Evolutionary conservation across 805 yeast species (phyloP), one percentile per base, ranked within the genome.

Genomic region (Pichia eremophila): DNA sequence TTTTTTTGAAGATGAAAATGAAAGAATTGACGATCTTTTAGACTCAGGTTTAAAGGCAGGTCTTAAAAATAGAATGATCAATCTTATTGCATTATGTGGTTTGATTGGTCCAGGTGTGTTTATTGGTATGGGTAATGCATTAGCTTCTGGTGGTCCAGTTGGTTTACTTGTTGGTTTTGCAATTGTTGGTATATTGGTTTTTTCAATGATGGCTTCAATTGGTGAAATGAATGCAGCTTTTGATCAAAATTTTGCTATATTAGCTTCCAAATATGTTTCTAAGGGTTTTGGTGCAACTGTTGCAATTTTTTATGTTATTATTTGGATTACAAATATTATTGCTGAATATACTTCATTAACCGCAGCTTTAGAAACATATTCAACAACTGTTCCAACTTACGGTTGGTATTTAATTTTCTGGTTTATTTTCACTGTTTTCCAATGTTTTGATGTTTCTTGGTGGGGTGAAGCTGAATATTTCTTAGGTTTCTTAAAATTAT

Each of bases 61-160:
- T 32, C 41, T 55, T 18, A 50, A 55, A 40, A 54, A 55, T 36
- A 51, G 57, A 49, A 51, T 51, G 55, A 51, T 54, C 29, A 54
- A 54, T 35, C 37, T 54, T 39, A 54, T 54, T 39, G 57, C 57
- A 9, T 27, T 55, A 2, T 53, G 81, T 27, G 82, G 83, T 39
- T 71, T 78, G 44, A 74, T 78, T 47, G 83, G 83, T 0, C 83
- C 83, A 1, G 83, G 83, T 51, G 72, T 72, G 28, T 64, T 77
- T 44, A 70, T 78, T 27, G 66, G 66, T 38, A 61, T 79, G 46
- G 79, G 79, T 7, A 57, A 66, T n/a, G 78, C 79, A 34, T 62
- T 78, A 15, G 56, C 64, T 8, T 60, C 69, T 36, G 76, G 77
- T 41, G 78, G 79, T 5, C 82, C 83, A 0, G 80, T 72, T 34